Percentiles rank a stretch among this genome's conserved stretches.
phyloP scores from a whole-genome alignment of 257 asterid genomes.

The Solanum rostratum region DNA sequence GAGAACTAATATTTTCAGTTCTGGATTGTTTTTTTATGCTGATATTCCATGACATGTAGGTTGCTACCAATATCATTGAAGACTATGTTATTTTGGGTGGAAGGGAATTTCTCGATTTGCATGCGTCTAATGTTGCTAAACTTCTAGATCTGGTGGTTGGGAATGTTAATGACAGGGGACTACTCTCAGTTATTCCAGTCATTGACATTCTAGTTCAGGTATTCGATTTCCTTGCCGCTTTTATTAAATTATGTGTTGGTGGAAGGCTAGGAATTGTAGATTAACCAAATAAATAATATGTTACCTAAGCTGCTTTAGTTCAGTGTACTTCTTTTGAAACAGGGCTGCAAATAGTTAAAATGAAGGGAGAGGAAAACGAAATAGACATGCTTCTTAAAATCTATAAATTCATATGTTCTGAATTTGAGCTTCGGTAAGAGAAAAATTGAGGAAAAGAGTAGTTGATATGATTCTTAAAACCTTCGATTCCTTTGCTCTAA shows the following conservation, averaged over 20 bases:
- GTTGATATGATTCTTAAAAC: neutral
- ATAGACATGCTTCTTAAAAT: neutral
- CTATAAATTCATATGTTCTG: neutral
- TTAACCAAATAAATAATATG: neutral
- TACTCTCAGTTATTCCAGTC: slow-evolving; percentile 73
- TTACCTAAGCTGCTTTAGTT: neutral
- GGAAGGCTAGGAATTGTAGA: neutral
- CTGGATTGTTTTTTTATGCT: slow-evolving; percentile 1
- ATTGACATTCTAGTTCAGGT: slow-evolving; percentile 95
- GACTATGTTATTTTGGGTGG: slow-evolving; percentile 85
- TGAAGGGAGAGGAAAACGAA: neutral
- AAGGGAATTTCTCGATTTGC: slow-evolving; percentile 63
- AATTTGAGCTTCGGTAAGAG: neutral
- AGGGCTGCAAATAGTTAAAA: neutral
- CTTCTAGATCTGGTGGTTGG: slow-evolving; percentile 83
- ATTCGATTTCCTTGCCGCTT: slow-evolving; percentile 4
- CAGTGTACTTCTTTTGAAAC: neutral
- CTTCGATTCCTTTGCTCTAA: neutral
- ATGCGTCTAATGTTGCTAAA: slow-evolving; percentile 60
- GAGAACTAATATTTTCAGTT: neutral
- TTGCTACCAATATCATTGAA: slow-evolving; percentile 79
- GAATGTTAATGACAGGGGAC: slow-evolving; percentile 83
- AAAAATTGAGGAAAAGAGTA: neutral
- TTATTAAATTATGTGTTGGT: neutral
- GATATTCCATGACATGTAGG: slow-evolving; percentile 35